Evolutionary conservation across 208 protist species (phyloP).

Genomic region (Trypanosoma avium): DNA sequence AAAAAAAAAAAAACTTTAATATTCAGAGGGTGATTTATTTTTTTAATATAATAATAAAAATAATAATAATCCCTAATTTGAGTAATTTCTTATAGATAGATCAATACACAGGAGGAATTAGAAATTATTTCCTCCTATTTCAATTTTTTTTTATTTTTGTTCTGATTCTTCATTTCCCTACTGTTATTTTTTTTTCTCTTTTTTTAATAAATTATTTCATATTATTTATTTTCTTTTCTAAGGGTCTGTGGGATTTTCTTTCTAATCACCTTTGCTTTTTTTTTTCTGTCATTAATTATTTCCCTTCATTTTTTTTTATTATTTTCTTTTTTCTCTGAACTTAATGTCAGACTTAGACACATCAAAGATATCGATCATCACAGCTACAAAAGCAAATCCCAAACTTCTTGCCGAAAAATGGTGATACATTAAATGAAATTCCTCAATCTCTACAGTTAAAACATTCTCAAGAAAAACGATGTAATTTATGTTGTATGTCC

Average conservation of each 20-base stretch:
- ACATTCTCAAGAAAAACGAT: slow-evolving; percentile 43
- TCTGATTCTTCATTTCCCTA: neutral
- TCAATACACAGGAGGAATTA: neutral
- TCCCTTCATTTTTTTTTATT: neutral
- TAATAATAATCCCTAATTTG: no score
- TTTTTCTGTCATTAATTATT: slow-evolving; percentile 11
- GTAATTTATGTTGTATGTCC: slow-evolving; percentile 74
- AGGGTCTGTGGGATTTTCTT: no score
- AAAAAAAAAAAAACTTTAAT: slow-evolving; percentile 1
- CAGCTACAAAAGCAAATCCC: slow-evolving; percentile 65
- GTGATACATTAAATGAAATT: slow-evolving; percentile 38
- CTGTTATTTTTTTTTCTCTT: slow-evolving; percentile 3
- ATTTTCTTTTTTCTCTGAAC: neutral
- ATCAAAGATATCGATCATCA: slow-evolving; percentile 81
- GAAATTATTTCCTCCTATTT: neutral
- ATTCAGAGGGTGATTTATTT: no score
- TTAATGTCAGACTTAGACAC: slow-evolving; percentile 44
- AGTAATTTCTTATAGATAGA: slow-evolving; percentile 1
- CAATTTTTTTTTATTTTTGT: neutral
- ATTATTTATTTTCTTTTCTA: no score
- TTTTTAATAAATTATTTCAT: no score
- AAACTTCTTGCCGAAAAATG: slow-evolving; percentile 45
- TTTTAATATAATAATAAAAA: no score
- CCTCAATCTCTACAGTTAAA: slow-evolving; percentile 29
- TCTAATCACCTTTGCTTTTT: no score